Evolutionary conservation across 2,329 filamentous ascomycete genomes (phyloP).

Genomic region (Paraphoma chrysanthemicola): DNA sequence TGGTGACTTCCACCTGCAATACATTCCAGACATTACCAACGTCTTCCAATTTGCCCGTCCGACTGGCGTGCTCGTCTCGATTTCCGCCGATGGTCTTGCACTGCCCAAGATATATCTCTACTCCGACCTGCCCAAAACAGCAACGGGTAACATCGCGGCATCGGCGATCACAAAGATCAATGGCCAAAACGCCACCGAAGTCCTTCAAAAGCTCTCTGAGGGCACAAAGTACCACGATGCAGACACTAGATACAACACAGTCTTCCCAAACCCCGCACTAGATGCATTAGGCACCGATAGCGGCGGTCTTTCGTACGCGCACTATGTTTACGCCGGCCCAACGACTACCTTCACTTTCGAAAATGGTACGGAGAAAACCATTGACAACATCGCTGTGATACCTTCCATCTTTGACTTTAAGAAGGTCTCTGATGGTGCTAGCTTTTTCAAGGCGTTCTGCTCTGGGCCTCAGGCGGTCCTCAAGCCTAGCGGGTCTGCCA

Average conservation of each 20-base stretch:
- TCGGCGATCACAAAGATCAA: slow-evolving; percentile 42
- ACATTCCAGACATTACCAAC: slow-evolving; percentile 25
- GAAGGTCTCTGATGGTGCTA: slow-evolving; percentile 39
- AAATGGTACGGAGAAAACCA: slow-evolving; percentile 20
- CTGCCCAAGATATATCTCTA: slow-evolving; percentile 36
- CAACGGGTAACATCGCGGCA: slow-evolving; percentile 8
- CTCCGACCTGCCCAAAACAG: slow-evolving; percentile 17
- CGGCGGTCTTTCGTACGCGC: slow-evolving; percentile 1
- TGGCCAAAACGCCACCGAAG: slow-evolving; percentile 32
- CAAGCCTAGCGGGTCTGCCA: slow-evolving; percentile 23
- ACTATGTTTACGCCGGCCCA: slow-evolving; percentile 15
- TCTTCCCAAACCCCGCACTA: slow-evolving; percentile 28
- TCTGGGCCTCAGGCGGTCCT: not conserved
- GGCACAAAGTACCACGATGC: slow-evolving; percentile 29
- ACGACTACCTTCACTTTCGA: slow-evolving; percentile 23
- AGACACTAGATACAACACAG: slow-evolving; percentile 41
- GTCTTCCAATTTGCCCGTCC: slow-evolving; percentile 19
- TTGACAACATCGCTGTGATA: slow-evolving; percentile 33
- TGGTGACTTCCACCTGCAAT: slow-evolving; percentile 40
- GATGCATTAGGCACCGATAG: slow-evolving; percentile 26
- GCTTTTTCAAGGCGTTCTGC: slow-evolving; percentile 45
- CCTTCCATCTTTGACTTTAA: slow-evolving; percentile 23
- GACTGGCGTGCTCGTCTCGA: slow-evolving; percentile 32
- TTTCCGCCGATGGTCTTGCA: slow-evolving; percentile 32
- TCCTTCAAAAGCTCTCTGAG: slow-evolving; percentile 30